These are phyloP conservation scores for Myxozyma lipomycoides DNA, from an alignment of 805 yeast species.

Conservation along the genomic window DNA sequence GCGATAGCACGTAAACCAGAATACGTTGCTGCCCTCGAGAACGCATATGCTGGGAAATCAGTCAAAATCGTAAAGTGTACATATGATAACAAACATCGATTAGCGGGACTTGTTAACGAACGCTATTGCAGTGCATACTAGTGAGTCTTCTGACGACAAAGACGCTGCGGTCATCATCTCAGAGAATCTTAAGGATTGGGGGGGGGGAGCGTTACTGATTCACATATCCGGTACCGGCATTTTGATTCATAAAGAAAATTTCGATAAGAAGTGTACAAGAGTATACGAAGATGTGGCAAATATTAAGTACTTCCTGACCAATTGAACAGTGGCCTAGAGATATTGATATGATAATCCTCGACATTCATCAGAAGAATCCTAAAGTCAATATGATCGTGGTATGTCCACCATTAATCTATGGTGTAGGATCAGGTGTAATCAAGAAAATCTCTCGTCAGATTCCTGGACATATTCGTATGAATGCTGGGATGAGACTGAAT, in stretches of 20 bases:
- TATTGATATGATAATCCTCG: constrained; percentile 37
- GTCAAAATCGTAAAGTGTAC: constrained; percentile 33
- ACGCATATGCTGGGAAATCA: constrained; percentile 14
- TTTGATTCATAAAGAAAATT: constrained; percentile 25
- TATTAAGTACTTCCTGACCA: constrained; percentile 34
- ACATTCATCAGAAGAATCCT: constrained; percentile 37
- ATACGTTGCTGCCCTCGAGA: constrained; percentile 12
- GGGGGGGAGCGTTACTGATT: constrained; percentile 35
- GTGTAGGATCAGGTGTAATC: constrained; percentile 38
- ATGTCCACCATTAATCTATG: constrained; percentile 40
- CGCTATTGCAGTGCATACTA: constrained; percentile 39
- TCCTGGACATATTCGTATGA: constrained; percentile 33
- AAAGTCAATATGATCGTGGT: constrained; percentile 36
- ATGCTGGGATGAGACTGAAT: constrained; percentile 30
- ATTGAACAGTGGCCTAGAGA: constrained; percentile 37
- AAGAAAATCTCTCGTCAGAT: constrained; percentile 36
- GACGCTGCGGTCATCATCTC: constrained; percentile 32
- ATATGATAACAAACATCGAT: constrained; percentile 29
- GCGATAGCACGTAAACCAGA: constrained; percentile 10
- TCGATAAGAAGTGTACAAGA: constrained; percentile 26
- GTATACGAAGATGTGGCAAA: constrained; percentile 33
- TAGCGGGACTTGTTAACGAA: constrained; percentile 33
- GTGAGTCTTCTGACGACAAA: constrained; percentile 33
- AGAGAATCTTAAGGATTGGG: constrained; percentile 26
- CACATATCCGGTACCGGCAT: constrained; percentile 42